Conservation (phyloP, 1,139 yeast genomes). For the Pichia sp. region DNA sequence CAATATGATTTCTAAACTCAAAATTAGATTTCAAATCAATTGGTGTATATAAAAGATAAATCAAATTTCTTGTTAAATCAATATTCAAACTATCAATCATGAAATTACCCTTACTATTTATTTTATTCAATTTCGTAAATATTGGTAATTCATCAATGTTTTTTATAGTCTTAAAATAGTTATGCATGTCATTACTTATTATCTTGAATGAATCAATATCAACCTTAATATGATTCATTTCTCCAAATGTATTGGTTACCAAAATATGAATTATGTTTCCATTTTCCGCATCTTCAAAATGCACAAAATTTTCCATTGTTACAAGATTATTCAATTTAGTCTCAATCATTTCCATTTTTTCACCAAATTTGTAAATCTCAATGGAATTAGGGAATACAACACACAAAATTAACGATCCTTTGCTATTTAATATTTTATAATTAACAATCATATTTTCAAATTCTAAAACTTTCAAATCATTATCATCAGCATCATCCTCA, state of each 20-base stretch:
- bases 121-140: slow-evolving; percentile 18
- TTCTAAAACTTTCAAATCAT: not conserved
- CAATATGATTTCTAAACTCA: slow-evolving; percentile 9
- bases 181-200: not conserved
- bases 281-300: slow-evolving; percentile 8
- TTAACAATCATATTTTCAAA: not conserved
- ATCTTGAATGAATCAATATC: slow-evolving; percentile 1
- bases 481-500: not conserved
- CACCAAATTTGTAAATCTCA: not conserved
- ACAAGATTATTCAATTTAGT: not conserved
- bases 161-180: slow-evolving; percentile 21
- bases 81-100: slow-evolving; percentile 16
- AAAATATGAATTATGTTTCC: slow-evolving; percentile 10
- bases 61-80: slow-evolving; percentile 18
- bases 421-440: not conserved
- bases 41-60: slow-evolving; percentile 19
- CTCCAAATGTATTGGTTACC: slow-evolving; percentile 18
- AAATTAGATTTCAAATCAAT: slow-evolving; percentile 16
- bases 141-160: slow-evolving; percentile 17
- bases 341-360: not conserved
- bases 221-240: slow-evolving; percentile 12
- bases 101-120: slow-evolving; percentile 16
- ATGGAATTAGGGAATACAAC: slow-evolving; percentile 1
- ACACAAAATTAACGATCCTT: not conserved
- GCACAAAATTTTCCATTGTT: slow-evolving; percentile 16